Conservation (phyloP, 2,329 filamentous ascomycete genomes). For the Neopestalotiopsis sp. region DNA sequence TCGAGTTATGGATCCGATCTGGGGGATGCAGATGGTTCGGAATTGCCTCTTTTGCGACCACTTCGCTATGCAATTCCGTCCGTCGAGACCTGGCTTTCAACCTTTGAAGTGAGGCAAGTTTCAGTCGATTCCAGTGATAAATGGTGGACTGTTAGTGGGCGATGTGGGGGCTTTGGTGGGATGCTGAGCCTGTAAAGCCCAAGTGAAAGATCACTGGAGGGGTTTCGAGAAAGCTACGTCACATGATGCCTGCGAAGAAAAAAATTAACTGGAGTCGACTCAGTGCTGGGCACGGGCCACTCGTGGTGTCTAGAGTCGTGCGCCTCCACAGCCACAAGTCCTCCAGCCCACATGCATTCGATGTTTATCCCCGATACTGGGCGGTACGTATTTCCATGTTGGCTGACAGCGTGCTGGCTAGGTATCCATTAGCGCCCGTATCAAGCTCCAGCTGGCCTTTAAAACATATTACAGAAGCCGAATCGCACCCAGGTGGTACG, state of each 20-base stretch:
- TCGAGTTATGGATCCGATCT: background rate
- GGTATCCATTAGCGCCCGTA: background rate
- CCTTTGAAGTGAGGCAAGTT: conserved; percentile 24
- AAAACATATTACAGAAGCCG: background rate
- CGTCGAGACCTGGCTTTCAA: conserved; percentile 1
- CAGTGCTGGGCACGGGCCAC: background rate
- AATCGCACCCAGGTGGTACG: conserved; percentile 16
- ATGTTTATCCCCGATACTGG: background rate
- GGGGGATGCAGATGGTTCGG: background rate
- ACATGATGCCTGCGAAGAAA: conserved; percentile 22
- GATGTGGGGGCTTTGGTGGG: conserved; percentile 28
- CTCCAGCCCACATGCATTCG: background rate
- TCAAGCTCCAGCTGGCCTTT: conserved; percentile 19
- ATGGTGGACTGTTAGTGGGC: conserved; percentile 30
- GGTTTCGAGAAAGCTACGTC: conserved; percentile 26
- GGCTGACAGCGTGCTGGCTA: no score
- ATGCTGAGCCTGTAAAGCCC: background rate
- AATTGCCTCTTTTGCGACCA: conserved; percentile 1
- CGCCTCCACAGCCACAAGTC: background rate
- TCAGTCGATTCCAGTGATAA: conserved; percentile 10
- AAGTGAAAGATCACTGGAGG: conserved; percentile 9
- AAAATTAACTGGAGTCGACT: background rate
- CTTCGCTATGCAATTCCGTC: background rate
- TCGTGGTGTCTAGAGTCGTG: background rate
- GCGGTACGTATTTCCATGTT: conserved; percentile 5